Base-by-base conservation (phyloP, 2,329 filamentous ascomycete species). In the Fusarium decemcellulare region DNA sequence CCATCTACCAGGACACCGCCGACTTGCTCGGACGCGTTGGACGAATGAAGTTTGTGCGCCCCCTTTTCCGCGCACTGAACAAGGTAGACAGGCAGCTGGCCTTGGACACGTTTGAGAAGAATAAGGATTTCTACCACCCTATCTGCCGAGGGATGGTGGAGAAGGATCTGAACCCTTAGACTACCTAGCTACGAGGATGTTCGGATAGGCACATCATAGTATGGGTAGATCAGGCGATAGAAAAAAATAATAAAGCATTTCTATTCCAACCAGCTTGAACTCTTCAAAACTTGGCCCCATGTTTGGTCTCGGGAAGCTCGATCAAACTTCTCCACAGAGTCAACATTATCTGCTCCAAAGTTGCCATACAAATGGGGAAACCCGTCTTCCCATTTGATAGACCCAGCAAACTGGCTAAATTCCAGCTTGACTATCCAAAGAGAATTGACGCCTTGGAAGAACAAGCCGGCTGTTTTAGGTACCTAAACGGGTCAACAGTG, bases 1-100 rank as follows among this genome's bases (percentile, higher is more conserved):
- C 85, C 61, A 88, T 92, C 39, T 93, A 95, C 74, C 78, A 88
- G 63, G 91, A 91, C 2, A 89, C 93, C 0, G 90, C 92, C 2
- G 88, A 93, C 62, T 84, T 98, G 59, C 84, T 98, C 40, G 93
- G 93, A 34, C 86, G 87, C 55, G 94, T 98, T 27, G 96, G 96
- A 12, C 86, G 96, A 61, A 98, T 99, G 96, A 98, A 98, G 87
- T 98, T 95, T 80, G 95, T 98, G 63, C 86, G 95, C 50, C 94
- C 95, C 23, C 81, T 98, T 76, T 98, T 92, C 82, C 87, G 92
- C 65, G 87, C 89, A 52, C 82, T 99, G 71, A 91, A 92, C 75
- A 90, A 90, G 78, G 88, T 93, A 40, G 91, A 98, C 81, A 85
- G 89, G 48, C 83, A 90, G 29, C 81, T 97, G 74, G 95, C 96